phyloP scores from a whole-genome alignment of 176 grass and related monocot species.

The Lolium rigidum region DNA sequence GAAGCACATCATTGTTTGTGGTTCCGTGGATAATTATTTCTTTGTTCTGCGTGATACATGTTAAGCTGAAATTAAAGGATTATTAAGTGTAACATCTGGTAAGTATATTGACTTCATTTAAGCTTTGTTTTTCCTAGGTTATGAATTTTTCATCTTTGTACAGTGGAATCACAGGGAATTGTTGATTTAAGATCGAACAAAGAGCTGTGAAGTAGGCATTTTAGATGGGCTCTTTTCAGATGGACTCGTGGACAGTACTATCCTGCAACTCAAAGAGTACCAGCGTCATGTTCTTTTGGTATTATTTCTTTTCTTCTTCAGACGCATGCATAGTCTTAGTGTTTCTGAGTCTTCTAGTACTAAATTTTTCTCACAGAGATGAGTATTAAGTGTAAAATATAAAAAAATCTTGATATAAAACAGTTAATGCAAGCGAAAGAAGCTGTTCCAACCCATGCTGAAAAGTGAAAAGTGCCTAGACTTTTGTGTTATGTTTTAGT shows the following conservation, averaged over 20 bases:
- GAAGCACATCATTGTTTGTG: background rate
- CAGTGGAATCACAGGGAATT: background rate
- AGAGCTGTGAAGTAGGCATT: background rate
- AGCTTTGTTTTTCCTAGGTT: background rate
- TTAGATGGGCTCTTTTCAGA: background rate
- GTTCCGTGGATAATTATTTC: background rate
- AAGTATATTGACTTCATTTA: background rate
- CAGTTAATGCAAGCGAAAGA: background rate
- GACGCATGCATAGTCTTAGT: background rate
- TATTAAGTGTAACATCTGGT: conserved; percentile 30
- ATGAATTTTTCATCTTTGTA: background rate
- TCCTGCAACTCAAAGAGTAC: background rate
- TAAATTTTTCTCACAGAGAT: background rate
- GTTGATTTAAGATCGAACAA: background rate
- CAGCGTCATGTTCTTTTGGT: background rate
- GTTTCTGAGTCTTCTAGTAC: background rate
- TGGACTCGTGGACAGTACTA: conserved; percentile 9
- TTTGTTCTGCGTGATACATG: background rate
- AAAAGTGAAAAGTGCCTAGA: background rate
- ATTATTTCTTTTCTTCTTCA: background rate
- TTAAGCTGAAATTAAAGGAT: background rate
- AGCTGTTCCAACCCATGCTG: background rate
- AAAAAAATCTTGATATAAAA: background rate
- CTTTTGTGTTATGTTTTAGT: background rate
- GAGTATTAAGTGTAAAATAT: background rate